These are phyloP conservation scores for Penicillium ucsense DNA, from an alignment of 495 filamentous ascomycete genomes.

Conservation along the genomic window DNA sequence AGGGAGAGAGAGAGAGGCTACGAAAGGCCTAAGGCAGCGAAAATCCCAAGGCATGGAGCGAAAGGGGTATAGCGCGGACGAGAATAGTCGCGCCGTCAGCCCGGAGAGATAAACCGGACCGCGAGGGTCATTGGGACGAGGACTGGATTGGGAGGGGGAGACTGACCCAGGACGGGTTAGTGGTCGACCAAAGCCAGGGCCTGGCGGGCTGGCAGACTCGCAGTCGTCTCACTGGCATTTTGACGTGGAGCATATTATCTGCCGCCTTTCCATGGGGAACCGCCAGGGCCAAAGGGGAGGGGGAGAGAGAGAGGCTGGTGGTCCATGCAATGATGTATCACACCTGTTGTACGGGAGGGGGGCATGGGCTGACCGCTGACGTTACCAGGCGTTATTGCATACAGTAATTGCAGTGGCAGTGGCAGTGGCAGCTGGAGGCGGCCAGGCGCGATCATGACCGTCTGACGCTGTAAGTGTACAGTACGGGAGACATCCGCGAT, in stretches of 20 bases:
- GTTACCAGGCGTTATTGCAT: too few relatives aligned
- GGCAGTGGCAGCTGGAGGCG: too few relatives aligned
- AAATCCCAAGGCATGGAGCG: conserved; percentile 8
- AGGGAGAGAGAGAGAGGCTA: conserved; percentile 1
- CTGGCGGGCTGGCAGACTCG: not conserved
- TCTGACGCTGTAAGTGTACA: too few relatives aligned
- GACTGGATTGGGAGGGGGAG: not conserved
- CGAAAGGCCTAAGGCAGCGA: conserved; percentile 20
- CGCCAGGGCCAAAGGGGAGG: too few relatives aligned
- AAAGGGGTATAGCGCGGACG: conserved; percentile 15
- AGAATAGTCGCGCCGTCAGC: conserved; percentile 4
- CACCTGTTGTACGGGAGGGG: too few relatives aligned
- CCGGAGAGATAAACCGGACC: not conserved
- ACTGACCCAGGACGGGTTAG: conserved; percentile 9
- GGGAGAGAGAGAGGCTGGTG: too few relatives aligned
- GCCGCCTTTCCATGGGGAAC: too few relatives aligned
- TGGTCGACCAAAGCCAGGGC: not conserved
- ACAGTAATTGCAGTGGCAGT: too few relatives aligned
- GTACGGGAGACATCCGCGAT: not conserved
- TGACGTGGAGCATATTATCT: not conserved
- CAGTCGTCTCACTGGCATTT: not conserved
- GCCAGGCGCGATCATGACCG: too few relatives aligned
- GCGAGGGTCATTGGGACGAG: not conserved
- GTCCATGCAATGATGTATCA: too few relatives aligned
- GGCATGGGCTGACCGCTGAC: too few relatives aligned